Evolutionary conservation across 139 green algal genomes (phyloP), one percentile per base, ranked within the genome.

Genomic region (Auxenochlorella pyrenoidosa): DNA sequence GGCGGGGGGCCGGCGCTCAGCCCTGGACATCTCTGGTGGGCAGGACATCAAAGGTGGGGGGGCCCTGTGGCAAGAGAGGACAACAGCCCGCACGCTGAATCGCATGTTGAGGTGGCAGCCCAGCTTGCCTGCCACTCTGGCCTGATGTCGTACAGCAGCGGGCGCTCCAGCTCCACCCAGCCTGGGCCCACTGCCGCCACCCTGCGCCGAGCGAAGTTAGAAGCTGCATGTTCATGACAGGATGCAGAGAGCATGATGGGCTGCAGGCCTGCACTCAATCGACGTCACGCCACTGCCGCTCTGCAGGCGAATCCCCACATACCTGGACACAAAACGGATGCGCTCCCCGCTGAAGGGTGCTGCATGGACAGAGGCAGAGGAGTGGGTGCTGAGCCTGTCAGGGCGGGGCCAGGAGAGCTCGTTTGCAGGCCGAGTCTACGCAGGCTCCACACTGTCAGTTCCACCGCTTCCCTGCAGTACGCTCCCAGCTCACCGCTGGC

Each of bases 121-220:
- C 30, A 2, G 40, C 60, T 41, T 40, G 75, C 79, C 80, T 75
- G 40, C 80, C 80, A 85, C 34, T 85, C 40, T 8, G 60, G 80
- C 36, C 32, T 43, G 40, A 85, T 10, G 59, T 85, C 63, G 19
- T 85, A 85, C 19, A 43, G 59, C 60, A 85, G 80, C 13, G 80
- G 80, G 10, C 80, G 59, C 60, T 85, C 80, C 80, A 85, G 41
- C 63, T 85, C 60, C 22, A 85, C 44, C 80, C 80, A 85, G 40
- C 63, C 63, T 6, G 66, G 66, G 51, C 80, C 80, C 59, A 77
- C 63, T 0, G 80, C 80, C 30, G 60, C 13, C 60, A 85, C 80
- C 28, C 80, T 81, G 73, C 73, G 58, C 5, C 16, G 24, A 68
- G 24, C 8, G 59, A 26, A 22, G 59, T 30, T 5, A 68, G 59